phyloP scores from a whole-genome alignment of 202 grass and related monocot genomes.

The Panicum hallii region DNA sequence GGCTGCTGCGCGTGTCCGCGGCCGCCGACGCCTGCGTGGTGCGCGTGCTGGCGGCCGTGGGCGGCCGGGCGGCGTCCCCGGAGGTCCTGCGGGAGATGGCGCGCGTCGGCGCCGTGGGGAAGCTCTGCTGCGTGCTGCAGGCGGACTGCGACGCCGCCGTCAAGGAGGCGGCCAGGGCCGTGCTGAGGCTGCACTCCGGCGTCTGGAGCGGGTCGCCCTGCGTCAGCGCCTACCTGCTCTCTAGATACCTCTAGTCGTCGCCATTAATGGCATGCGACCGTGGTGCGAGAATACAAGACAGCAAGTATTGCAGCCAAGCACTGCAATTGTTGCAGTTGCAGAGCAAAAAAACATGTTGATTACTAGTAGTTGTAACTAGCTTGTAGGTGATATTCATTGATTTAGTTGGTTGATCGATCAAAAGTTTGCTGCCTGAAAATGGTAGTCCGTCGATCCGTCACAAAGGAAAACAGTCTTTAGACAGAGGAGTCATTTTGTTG shows the following conservation, averaged over 20 bases:
- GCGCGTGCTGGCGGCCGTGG: constrained; percentile 50
- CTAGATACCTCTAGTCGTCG: constrained; percentile 43
- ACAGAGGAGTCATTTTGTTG: neutral
- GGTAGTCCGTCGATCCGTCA: neutral
- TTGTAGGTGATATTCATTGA: neutral
- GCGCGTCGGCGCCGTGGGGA: constrained; percentile 60
- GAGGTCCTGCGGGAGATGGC: constrained; percentile 66
- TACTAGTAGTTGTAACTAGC: no score
- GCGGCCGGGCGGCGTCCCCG: constrained; percentile 40
- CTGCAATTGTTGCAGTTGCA: neutral
- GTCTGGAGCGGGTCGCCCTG: constrained; percentile 66
- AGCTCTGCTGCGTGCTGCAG: constrained; percentile 78
- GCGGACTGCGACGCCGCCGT: constrained; percentile 51
- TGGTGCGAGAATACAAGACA: neutral
- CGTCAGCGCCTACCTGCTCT: constrained; percentile 57
- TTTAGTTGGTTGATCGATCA: neutral
- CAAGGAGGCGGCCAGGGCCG: constrained; percentile 56
- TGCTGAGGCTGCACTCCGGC: constrained; percentile 56
- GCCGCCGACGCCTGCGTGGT: constrained; percentile 52
- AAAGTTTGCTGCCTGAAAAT: neutral
- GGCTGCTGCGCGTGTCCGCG: constrained; percentile 57
- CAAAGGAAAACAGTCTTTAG: neutral
- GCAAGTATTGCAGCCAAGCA: neutral
- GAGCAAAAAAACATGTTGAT: neutral
- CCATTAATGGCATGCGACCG: neutral